Percentiles rank a stretch among this genome's conserved stretches.
These are phyloP conservation scores for Fusarium pseudocircinatum DNA, from an alignment of 2,329 filamentous ascomycete genomes.

Conservation along the genomic window DNA sequence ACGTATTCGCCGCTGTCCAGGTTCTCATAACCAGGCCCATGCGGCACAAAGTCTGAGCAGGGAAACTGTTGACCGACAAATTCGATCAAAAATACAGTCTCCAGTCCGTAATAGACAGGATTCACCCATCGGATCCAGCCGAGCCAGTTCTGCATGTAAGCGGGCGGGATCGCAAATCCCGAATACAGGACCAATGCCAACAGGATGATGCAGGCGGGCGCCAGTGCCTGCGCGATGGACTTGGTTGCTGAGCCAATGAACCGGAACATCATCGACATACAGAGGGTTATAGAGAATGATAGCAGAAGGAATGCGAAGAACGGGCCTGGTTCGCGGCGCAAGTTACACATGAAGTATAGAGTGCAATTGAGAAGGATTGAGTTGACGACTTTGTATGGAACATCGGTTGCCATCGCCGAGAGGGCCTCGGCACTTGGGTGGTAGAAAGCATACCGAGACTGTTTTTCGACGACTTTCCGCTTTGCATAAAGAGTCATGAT, in stretches of 20 bases:
- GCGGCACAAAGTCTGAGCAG: slow-evolving; percentile 54
- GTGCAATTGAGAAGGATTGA: slow-evolving; percentile 52
- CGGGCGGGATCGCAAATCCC: slow-evolving; percentile 55
- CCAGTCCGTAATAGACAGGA: slow-evolving; percentile 70
- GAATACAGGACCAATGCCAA: slow-evolving; percentile 57
- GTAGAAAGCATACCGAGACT: slow-evolving; percentile 46
- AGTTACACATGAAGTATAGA: slow-evolving; percentile 73
- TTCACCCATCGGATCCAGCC: slow-evolving; percentile 74
- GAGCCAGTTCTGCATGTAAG: slow-evolving; percentile 59
- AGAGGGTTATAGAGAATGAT: slow-evolving; percentile 63
- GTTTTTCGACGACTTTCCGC: slow-evolving; percentile 47
- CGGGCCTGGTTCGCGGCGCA: slow-evolving; percentile 64
- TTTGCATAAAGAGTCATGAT: slow-evolving; percentile 41
- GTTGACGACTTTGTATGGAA: slow-evolving; percentile 35
- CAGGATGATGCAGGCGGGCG: slow-evolving; percentile 34
- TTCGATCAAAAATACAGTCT: slow-evolving; percentile 71
- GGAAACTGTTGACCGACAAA: slow-evolving; percentile 58
- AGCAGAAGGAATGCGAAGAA: slow-evolving; percentile 60
- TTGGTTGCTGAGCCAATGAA: slow-evolving; percentile 39
- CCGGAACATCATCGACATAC: slow-evolving; percentile 72
- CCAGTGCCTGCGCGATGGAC: slow-evolving; percentile 36
- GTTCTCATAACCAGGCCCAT: neutral
- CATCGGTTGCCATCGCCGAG: slow-evolving; percentile 23
- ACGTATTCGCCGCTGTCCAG: slow-evolving; percentile 6
- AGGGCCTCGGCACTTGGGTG: slow-evolving; percentile 43